phyloP scores from a whole-genome alignment of 345 rosid species.

The Bruguiera parviflora region DNA sequence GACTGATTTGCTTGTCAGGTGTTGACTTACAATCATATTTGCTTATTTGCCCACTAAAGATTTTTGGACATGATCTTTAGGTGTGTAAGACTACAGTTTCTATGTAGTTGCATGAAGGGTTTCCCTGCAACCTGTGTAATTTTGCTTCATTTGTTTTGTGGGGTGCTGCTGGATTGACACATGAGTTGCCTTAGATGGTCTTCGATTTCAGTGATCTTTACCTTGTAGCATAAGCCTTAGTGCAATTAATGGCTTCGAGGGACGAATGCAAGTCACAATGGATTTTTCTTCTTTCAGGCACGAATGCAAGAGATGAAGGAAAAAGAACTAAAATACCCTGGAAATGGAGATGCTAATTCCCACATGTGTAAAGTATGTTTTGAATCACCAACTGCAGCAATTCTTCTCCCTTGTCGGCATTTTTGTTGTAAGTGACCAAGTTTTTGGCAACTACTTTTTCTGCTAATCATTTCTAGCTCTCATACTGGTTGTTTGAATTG shows the following conservation, averaged over 20 bases:
- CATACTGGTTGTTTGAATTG: slow-evolving; percentile 14
- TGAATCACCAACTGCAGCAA: slow-evolving; percentile 91
- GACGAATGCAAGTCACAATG: no score
- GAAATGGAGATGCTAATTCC: slow-evolving; percentile 82
- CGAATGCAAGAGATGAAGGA: slow-evolving; percentile 98
- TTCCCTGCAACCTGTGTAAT: no score
- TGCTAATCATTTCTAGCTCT: not conserved
- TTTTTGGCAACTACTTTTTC: slow-evolving; percentile 1
- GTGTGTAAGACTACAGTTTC: no score
- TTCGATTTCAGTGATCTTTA: no score
- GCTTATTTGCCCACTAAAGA: not conserved
- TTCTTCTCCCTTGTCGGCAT: slow-evolving; percentile 98
- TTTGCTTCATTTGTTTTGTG: not conserved
- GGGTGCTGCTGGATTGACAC: not conserved
- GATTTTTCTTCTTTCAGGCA: slow-evolving; percentile 48
- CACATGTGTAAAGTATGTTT: slow-evolving; percentile 97
- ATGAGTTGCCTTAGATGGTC: no score
- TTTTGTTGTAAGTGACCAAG: slow-evolving; percentile 75
- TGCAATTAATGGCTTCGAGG: no score
- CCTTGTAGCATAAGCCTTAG: no score
- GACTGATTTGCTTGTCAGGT: not conserved
- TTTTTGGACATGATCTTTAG: no score
- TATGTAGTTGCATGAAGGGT: no score
- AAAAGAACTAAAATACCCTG: slow-evolving; percentile 65
- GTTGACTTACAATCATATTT: not conserved